These are phyloP conservation scores for Gynochthodes officinalis DNA, from an alignment of 257 asterid species.

Conservation along the genomic window DNA sequence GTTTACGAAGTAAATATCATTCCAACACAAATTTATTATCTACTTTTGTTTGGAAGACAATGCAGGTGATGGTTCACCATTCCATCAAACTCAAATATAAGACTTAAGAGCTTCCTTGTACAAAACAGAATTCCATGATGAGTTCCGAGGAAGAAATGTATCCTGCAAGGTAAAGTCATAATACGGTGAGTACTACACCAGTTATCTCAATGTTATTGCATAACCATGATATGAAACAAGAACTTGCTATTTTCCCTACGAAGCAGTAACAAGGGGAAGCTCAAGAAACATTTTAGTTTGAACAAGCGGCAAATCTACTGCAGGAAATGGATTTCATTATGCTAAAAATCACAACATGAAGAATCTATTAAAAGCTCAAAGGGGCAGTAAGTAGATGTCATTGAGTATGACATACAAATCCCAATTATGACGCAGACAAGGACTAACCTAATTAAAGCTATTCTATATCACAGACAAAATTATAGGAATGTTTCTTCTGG, in stretches of 20 bases:
- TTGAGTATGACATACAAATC: not conserved
- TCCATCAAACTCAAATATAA: conserved; percentile 36
- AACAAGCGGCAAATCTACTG: not conserved
- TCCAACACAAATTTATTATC: not conserved
- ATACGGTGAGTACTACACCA: not conserved
- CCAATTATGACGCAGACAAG: not conserved
- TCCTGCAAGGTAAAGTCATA: conserved; percentile 43
- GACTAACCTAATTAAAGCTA: not conserved
- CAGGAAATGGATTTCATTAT: not conserved
- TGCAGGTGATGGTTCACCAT: not conserved
- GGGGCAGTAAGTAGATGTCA: not conserved
- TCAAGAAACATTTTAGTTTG: not conserved
- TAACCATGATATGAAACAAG: not conserved
- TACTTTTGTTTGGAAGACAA: not conserved
- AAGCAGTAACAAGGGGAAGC: not conserved
- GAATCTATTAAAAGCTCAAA: not conserved
- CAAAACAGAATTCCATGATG: conserved; percentile 57
- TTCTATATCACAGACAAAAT: not conserved
- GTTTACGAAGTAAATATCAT: not conserved
- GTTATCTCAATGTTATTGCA: not conserved
- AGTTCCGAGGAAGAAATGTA: conserved; percentile 69
- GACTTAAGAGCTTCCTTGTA: conserved; percentile 48
- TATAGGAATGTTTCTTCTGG: not conserved
- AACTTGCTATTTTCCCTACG: not conserved
- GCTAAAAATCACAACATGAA: not conserved